Percentiles rank a stretch among this genome's conserved stretches.
Evolutionary conservation across 177 flowering plant species (phyloP).

Genomic region (Vitis hybrid): DNA sequence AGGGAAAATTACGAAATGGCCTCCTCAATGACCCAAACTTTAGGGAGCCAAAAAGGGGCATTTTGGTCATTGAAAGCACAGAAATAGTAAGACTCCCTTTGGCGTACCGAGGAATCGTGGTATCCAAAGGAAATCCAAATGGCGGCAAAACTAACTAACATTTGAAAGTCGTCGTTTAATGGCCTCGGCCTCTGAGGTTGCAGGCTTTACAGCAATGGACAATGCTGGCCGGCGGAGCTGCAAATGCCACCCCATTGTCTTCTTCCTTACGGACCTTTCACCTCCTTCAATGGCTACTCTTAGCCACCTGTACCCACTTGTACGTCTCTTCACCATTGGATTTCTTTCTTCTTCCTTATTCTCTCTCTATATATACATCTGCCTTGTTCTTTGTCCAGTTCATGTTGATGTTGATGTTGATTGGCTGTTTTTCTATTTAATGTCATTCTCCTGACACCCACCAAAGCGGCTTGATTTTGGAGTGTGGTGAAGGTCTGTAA

Average conservation of each 20-base stretch:
- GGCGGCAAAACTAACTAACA: too few relatives aligned
- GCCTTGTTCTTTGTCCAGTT: slow-evolving; percentile 6
- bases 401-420: background rate
- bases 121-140: too few relatives aligned
- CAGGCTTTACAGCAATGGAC: background rate
- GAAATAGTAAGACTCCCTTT: too few relatives aligned
- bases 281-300: background rate
- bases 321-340: background rate
- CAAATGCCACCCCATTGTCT: slow-evolving; percentile 13
- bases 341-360: background rate
- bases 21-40: too few relatives aligned
- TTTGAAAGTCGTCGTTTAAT: too few relatives aligned
- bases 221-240: slow-evolving; percentile 16
- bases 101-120: too few relatives aligned
- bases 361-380: background rate
- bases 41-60: too few relatives aligned
- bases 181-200: too few relatives aligned
- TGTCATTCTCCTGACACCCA: background rate
- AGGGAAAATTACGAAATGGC: too few relatives aligned
- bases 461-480: background rate
- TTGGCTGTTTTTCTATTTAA: background rate
- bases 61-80: too few relatives aligned
- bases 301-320: background rate
- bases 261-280: slow-evolving; percentile 11
- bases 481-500: too few relatives aligned